Conservation (phyloP, 257 asterid species). For the Cinchona pubescens region DNA sequence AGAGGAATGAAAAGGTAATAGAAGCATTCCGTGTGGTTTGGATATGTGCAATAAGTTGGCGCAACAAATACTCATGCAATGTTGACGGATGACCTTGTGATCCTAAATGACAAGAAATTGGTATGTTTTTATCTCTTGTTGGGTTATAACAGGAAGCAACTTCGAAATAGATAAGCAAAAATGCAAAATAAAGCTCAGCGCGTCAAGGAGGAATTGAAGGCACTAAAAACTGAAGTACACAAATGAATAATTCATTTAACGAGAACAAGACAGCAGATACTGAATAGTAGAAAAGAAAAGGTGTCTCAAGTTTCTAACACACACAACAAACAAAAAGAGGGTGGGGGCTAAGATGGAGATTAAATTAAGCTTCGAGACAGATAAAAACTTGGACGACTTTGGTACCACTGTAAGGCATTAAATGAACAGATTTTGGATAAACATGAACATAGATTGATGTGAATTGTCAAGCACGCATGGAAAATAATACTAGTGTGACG, state of each 20-base stretch:
- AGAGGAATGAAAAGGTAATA: neutral
- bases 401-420: neutral
- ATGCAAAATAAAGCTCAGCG: no score
- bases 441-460: neutral
- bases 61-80: neutral
- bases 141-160: neutral
- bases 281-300: neutral
- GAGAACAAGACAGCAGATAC: neutral
- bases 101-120: neutral
- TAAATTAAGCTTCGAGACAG: neutral
- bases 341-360: neutral
- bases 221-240: neutral
- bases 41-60: neutral
- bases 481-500: neutral
- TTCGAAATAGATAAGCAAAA: neutral
- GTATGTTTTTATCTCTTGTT: no score
- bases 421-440: neutral
- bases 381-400: neutral
- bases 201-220: neutral
- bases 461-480: neutral
- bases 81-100: neutral
- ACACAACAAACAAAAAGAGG: no score
- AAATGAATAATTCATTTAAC: neutral
- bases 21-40: neutral
- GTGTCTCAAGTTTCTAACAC: no score